A percentile compares a stretch with the other conserved stretches of the same genome.
phyloP scores from a whole-genome alignment of 129 eudicot genomes.

The Centaurea solstitialis region DNA sequence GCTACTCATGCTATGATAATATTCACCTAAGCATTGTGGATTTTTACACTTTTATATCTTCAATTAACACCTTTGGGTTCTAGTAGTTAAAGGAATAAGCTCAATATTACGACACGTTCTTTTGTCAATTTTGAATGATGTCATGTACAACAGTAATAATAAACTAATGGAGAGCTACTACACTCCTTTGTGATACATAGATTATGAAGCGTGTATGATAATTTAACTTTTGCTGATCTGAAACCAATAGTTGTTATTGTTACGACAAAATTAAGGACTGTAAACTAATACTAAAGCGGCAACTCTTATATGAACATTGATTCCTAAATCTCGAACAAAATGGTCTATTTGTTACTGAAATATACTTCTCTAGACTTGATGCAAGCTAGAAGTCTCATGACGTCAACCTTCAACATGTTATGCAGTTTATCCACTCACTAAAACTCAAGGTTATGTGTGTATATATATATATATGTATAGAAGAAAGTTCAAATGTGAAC shows the following conservation, averaged over 20 bases:
- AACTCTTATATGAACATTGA: neutral
- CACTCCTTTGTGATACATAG: neutral
- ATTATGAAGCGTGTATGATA: neutral
- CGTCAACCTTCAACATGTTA: neutral
- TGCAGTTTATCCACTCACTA: neutral
- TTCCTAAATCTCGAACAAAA: neutral
- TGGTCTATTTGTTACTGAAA: neutral
- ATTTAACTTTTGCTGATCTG: neutral
- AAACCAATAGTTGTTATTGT: neutral
- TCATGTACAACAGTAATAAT: neutral
- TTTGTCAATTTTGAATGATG: neutral
- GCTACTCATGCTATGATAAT: neutral
- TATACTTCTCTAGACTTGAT: neutral
- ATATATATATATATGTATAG: neutral
- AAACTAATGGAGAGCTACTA: neutral
- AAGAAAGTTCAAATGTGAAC: too few relatives aligned
- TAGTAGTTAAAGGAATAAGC: neutral
- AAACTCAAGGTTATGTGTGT: neutral
- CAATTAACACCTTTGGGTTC: neutral
- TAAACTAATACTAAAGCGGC: neutral
- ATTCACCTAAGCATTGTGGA: neutral
- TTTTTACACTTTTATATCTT: neutral
- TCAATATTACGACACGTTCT: neutral
- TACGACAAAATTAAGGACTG: neutral
- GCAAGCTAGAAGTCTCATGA: neutral